phyloP scores from a whole-genome alignment of 371 early-diverging fungal species.

The Funneliformis caledonium region DNA sequence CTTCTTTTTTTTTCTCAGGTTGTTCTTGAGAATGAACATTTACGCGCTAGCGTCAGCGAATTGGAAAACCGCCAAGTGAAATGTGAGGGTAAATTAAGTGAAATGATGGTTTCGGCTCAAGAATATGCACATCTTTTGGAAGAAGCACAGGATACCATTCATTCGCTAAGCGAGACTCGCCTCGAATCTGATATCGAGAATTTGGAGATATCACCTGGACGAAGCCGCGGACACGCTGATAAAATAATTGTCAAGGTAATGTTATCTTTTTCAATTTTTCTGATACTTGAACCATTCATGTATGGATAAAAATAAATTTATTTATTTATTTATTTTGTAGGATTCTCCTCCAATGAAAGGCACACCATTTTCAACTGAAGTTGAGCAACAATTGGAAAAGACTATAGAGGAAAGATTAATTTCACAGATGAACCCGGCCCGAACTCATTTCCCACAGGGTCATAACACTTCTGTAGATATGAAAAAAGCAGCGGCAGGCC shows the following conservation, averaged over 20 bases:
- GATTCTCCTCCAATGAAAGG: conserved; percentile 45
- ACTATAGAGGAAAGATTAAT: conserved; percentile 57
- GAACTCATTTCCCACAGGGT: conserved; percentile 48
- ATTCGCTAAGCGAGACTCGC: conserved; percentile 56
- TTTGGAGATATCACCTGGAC: conserved; percentile 40
- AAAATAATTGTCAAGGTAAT: background rate
- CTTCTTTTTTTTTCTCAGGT: conserved; percentile 49
- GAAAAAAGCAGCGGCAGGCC: conserved; percentile 54
- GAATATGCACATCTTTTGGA: conserved; percentile 68
- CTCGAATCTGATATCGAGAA: conserved; percentile 50
- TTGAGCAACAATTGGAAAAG: conserved; percentile 60
- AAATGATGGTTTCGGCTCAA: conserved; percentile 67
- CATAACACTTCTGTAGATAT: conserved; percentile 50
- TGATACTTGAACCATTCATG: too few species aligned
- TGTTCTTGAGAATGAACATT: conserved; percentile 63
- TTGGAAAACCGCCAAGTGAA: conserved; percentile 65
- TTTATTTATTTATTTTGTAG: conserved; percentile 6
- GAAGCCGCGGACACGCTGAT: conserved; percentile 37
- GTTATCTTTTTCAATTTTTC: background rate
- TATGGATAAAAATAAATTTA: background rate
- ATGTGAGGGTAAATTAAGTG: conserved; percentile 62
- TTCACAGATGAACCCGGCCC: conserved; percentile 54
- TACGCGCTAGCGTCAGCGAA: conserved; percentile 63
- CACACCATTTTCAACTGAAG: conserved; percentile 59
- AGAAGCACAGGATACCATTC: conserved; percentile 71